These are phyloP conservation scores for Aspergillus persii DNA, from an alignment of 2,329 filamentous ascomycete genomes.

Conservation along the genomic window DNA sequence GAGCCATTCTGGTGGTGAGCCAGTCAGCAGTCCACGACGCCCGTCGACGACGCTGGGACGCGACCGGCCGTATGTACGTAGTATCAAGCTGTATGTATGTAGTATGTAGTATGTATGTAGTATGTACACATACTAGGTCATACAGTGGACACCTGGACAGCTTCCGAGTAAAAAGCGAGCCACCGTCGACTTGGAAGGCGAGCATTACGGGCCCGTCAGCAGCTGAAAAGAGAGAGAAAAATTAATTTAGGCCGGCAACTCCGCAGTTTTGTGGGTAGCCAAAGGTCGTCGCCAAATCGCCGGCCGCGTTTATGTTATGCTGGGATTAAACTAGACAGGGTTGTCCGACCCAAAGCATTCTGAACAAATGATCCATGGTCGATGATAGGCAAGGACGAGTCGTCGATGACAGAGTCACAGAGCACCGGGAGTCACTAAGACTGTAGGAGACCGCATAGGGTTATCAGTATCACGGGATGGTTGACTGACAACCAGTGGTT, in stretches of 20 bases:
- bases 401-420: not conserved
- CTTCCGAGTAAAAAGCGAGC: slow-evolving; percentile 13
- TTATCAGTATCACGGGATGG: not conserved
- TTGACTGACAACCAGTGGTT: not conserved
- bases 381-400: not conserved
- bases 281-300: slow-evolving; percentile 12
- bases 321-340: slow-evolving; percentile 7
- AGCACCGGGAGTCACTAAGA: not conserved
- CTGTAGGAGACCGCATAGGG: not conserved
- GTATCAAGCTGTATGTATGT: slow-evolving; percentile 5
- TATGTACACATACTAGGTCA: not conserved
- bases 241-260: slow-evolving; percentile 16
- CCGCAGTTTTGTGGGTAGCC: slow-evolving; percentile 17
- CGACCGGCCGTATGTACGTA: slow-evolving; percentile 22
- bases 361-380: not conserved
- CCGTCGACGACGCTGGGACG: slow-evolving; percentile 26
- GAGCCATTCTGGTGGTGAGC: slow-evolving; percentile 24
- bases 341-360: slow-evolving; percentile 4
- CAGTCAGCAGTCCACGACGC: slow-evolving; percentile 25
- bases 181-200: slow-evolving; percentile 5
- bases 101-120: not conserved
- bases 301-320: slow-evolving; percentile 16
- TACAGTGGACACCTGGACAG: slow-evolving; percentile 2
- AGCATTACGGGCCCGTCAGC: slow-evolving; percentile 17
- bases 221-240: slow-evolving; percentile 17